Percentiles rank a stretch among this genome's conserved stretches.
Conservation (phyloP, 176 grass and related monocot species). For the Oryza rufipogon region DNA sequence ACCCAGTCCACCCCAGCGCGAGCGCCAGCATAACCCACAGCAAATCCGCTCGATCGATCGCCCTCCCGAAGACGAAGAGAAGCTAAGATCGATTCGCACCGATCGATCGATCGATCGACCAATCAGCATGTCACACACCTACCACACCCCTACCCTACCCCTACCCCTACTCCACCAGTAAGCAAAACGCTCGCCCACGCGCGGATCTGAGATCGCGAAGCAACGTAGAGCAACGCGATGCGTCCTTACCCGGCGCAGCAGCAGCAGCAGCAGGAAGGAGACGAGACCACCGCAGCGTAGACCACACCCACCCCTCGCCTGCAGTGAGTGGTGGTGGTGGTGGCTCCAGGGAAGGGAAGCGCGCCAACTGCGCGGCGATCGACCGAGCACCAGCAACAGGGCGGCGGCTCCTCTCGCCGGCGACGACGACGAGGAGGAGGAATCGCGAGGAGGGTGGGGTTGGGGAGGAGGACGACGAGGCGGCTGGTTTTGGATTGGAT, state of each 20-base stretch:
- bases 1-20: background rate
- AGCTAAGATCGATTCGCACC: background rate
- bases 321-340: too few relatives aligned
- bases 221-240: background rate
- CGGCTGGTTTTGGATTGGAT: too few relatives aligned
- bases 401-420: too few relatives aligned
- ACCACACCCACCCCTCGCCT: background rate
- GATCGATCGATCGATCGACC: background rate
- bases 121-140: background rate
- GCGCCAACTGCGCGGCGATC: too few relatives aligned
- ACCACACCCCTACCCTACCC: background rate
- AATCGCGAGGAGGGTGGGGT: too few relatives aligned
- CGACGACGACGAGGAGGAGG: too few relatives aligned
- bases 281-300: background rate
- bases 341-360: too few relatives aligned
- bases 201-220: constrained; percentile 7
- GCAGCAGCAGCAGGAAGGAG: background rate
- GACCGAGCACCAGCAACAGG: too few relatives aligned
- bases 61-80: background rate
- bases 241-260: constrained; percentile 33
- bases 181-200: too few relatives aligned
- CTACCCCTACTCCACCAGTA: background rate
- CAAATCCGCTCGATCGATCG: constrained; percentile 19
- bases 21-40: background rate
- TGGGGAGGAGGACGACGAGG: too few relatives aligned